Conservation (phyloP, 1,139 yeast species). For the Kodamaea ohmeri region DNA sequence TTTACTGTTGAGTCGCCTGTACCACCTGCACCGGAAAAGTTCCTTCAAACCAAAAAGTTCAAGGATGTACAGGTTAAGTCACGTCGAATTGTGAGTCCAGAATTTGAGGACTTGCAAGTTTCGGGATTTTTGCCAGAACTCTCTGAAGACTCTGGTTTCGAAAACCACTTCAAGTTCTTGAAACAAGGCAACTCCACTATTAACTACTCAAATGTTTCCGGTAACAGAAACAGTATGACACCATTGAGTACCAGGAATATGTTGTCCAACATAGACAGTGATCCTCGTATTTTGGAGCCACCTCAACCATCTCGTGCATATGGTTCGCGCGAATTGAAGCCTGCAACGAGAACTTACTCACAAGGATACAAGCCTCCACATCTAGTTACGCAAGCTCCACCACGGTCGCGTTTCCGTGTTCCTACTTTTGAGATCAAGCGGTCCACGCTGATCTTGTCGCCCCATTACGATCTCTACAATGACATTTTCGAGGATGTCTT, state of each 20-base stretch:
- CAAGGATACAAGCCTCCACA: conserved; percentile 3
- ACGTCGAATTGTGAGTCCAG: conserved; percentile 41
- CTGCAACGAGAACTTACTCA: conserved; percentile 4
- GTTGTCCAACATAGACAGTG: conserved; percentile 25
- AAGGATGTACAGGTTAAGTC: conserved; percentile 46
- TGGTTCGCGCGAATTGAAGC: conserved; percentile 7
- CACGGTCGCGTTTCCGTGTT: conserved; percentile 36
- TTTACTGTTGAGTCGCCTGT: neutral
- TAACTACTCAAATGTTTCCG: conserved; percentile 21
- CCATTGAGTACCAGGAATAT: conserved; percentile 33
- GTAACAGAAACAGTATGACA: conserved; percentile 24
- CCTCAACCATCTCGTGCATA: conserved; percentile 18
- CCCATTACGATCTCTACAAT: conserved; percentile 35
- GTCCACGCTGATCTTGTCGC: conserved; percentile 34
- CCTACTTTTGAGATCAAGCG: conserved; percentile 47
- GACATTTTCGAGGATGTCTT: conserved; percentile 41
- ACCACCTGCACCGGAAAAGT: conserved; percentile 7
- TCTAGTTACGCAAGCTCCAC: conserved; percentile 2
- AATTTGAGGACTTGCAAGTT: conserved; percentile 36
- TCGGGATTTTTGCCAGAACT: conserved; percentile 46
- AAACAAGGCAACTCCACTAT: conserved; percentile 19
- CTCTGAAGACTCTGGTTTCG: conserved; percentile 49
- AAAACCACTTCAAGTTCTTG: conserved; percentile 33
- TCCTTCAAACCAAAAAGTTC: conserved; percentile 32
- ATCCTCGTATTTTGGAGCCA: conserved; percentile 22